Percentiles rank a stretch among this genome's conserved stretches.
Evolutionary conservation across 345 rosid genomes (phyloP).

Genomic region (Moricandia moricandioides): DNA sequence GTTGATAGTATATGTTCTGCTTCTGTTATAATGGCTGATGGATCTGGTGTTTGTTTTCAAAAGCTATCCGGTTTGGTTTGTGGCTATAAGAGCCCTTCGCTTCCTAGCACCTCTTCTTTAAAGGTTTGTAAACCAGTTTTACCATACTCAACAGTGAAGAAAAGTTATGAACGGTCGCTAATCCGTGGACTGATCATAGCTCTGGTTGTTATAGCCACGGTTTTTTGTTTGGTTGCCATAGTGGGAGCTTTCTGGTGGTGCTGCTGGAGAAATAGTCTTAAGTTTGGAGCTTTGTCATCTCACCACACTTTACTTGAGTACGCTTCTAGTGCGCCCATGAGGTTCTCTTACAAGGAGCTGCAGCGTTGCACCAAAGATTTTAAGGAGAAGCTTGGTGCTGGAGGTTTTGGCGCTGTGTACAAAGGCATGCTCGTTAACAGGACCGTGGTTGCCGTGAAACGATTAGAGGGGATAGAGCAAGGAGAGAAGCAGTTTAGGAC

Average conservation of each 20-base stretch:
- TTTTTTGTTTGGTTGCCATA: conserved; percentile 42
- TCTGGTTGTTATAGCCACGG: conserved; percentile 42
- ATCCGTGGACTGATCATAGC: conserved; percentile 37
- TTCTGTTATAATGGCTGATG: conserved; percentile 59
- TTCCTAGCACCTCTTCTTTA: conserved; percentile 60
- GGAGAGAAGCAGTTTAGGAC: conserved; percentile 55
- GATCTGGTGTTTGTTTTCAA: conserved; percentile 53
- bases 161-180: conserved; percentile 20
- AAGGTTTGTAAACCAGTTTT: conserved; percentile 59
- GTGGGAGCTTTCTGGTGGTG: conserved; percentile 61
- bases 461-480: conserved; percentile 47
- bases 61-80: conserved; percentile 46
- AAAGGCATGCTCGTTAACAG: conserved; percentile 47
- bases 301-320: conserved; percentile 65
- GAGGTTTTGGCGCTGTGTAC: conserved; percentile 59
- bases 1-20: conserved; percentile 44
- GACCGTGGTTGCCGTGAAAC: conserved; percentile 51
- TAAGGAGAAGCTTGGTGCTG: conserved; percentile 51
- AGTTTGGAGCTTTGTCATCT: conserved; percentile 45
- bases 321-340: conserved; percentile 58
- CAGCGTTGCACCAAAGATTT: conserved; percentile 49
- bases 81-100: conserved; percentile 52
- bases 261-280: conserved; percentile 47
- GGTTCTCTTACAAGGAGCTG: conserved; percentile 52
- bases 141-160: conserved; percentile 24